Evolutionary conservation across 257 asterid genomes (phyloP).

Genomic region (Forsythia suspensa): DNA sequence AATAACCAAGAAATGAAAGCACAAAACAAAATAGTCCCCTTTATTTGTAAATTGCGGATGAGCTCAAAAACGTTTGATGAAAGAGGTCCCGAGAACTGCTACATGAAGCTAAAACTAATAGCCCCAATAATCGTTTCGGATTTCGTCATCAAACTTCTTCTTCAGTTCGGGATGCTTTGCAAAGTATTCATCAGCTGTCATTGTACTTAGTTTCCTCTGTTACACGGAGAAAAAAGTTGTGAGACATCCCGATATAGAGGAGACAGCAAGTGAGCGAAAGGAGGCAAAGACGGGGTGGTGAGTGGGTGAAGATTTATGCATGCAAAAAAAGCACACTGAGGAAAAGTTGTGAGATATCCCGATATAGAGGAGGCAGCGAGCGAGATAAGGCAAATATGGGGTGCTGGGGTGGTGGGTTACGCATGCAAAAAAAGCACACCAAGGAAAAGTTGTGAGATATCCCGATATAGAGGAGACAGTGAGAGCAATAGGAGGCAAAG

Average conservation of each 20-base stretch:
- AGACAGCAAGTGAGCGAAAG: background rate
- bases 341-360: conserved; percentile 22
- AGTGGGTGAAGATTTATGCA: background rate
- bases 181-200: conserved; percentile 94
- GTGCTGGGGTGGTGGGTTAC: background rate
- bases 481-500: background rate
- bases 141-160: conserved; percentile 69
- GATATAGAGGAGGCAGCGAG: background rate
- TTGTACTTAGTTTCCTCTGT: conserved; percentile 83
- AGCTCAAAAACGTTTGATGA: conserved; percentile 34
- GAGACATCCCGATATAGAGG: conserved; percentile 17
- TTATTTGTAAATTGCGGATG: conserved; percentile 50
- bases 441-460: conserved; percentile 19
- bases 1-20: conserved; percentile 27
- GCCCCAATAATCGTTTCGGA: conserved; percentile 64
- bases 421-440: background rate
- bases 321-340: background rate
- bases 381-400: background rate
- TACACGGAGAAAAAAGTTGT: conserved; percentile 23
- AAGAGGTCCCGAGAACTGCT: background rate
- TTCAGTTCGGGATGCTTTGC: conserved; percentile 91
- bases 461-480: background rate
- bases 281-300: background rate
- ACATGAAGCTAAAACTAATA: conserved; percentile 31
- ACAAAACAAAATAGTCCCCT: conserved; percentile 23